phyloP scores from a whole-genome alignment of 140 eudicot species.

The Cichorium intybus region DNA sequence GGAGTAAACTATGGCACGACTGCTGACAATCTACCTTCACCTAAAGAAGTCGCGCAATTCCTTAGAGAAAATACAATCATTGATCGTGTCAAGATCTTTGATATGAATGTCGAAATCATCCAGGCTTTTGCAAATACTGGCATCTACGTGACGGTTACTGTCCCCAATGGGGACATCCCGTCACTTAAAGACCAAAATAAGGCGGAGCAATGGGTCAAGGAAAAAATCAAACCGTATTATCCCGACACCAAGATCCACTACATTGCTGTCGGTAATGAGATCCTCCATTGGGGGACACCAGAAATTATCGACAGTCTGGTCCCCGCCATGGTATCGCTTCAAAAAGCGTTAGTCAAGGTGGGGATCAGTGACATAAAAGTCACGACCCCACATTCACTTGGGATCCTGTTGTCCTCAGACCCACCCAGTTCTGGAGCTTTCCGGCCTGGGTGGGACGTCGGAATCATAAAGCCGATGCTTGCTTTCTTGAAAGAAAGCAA shows the following conservation, averaged over 20 bases:
- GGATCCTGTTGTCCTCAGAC: conserved; percentile 30
- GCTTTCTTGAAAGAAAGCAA: conserved; percentile 38
- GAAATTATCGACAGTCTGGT: conserved; percentile 34
- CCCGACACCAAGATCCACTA: conserved; percentile 48
- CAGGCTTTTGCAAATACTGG: conserved; percentile 44
- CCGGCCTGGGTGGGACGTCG: conserved; percentile 42
- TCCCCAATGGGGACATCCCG: conserved; percentile 49
- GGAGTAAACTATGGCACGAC: conserved; percentile 69
- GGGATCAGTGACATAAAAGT: conserved; percentile 38
- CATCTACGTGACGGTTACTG: conserved; percentile 48
- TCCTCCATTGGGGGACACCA: conserved; percentile 40
- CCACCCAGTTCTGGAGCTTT: conserved; percentile 62
- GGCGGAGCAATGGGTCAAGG: conserved; percentile 49
- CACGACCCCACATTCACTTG: conserved; percentile 63
- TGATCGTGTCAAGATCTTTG: conserved; percentile 49
- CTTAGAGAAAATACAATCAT: conserved; percentile 52
- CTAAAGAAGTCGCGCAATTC: conserved; percentile 48
- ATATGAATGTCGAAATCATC: conserved; percentile 48
- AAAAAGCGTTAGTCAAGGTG: conserved; percentile 34
- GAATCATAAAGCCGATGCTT: conserved; percentile 46
- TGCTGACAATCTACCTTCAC: conserved; percentile 64
- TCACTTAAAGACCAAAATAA: conserved; percentile 28
- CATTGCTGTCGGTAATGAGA: conserved; percentile 62
- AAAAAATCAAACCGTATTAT: conserved; percentile 39
- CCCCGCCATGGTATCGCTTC: conserved; percentile 47